Conservation (phyloP, 2,329 filamentous ascomycete species). For the Whalleya microplaca region DNA sequence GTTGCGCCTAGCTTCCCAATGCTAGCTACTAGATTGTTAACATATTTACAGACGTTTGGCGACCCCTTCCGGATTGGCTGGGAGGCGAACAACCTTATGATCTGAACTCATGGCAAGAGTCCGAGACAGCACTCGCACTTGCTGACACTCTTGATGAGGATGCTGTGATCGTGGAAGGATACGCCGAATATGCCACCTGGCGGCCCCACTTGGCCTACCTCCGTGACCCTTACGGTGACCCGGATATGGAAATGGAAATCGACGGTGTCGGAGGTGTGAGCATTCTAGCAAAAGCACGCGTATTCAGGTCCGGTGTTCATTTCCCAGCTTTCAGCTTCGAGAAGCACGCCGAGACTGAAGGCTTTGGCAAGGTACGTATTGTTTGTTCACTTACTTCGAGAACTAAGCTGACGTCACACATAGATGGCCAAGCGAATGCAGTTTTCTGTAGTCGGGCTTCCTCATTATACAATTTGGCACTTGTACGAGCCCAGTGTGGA, state of each 20-base stretch:
- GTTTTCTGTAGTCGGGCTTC: conserved; percentile 91
- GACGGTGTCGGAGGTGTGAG: conserved; percentile 97
- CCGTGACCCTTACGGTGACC: conserved; percentile 94
- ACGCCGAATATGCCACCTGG: conserved; percentile 99
- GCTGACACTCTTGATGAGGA: conserved; percentile 97
- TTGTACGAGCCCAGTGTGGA: conserved; percentile 98
- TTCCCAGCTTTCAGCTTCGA: conserved; percentile 99
- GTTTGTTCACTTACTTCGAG: conserved; percentile 16
- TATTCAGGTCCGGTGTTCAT: conserved; percentile 93
- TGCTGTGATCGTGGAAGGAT: conserved; percentile 97
- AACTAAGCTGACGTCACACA: conserved; percentile 15
- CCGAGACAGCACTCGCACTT: conserved; percentile 89
- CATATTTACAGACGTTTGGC: conserved; percentile 82
- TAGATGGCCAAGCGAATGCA: conserved; percentile 98
- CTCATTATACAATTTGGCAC: conserved; percentile 99
- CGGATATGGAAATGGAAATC: conserved; percentile 99
- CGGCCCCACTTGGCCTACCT: conserved; percentile 95
- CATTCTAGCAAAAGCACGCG: conserved; percentile 92
- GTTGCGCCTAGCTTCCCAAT: conserved; percentile 42
- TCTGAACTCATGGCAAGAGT: conserved; percentile 98
- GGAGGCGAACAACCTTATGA: conserved; percentile 98
- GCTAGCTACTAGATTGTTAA: conserved; percentile 29
- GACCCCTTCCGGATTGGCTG: conserved; percentile 97
- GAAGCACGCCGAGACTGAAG: conserved; percentile 97
- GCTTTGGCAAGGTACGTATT: conserved; percentile 85